These are phyloP conservation scores for Ogataea ramenticola DNA, from an alignment of 805 yeast species.

Conservation along the genomic window DNA sequence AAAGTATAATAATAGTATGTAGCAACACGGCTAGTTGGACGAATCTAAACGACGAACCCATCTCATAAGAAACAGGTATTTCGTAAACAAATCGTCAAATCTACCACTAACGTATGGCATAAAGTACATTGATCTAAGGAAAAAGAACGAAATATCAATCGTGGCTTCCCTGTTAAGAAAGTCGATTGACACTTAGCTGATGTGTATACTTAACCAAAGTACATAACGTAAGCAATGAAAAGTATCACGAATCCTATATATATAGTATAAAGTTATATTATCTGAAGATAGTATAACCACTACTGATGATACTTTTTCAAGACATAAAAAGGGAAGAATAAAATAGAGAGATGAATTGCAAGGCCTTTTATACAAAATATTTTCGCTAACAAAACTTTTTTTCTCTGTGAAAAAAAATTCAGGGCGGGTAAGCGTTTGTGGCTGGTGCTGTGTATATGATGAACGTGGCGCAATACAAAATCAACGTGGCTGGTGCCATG, in stretches of 20 bases:
- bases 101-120: constrained; percentile 29
- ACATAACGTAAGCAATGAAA: constrained; percentile 34
- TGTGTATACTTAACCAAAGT: constrained; percentile 19
- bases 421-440: too few species aligned
- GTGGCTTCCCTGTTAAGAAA: constrained; percentile 68
- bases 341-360: background rate
- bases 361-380: background rate
- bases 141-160: constrained; percentile 69
- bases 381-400: too few species aligned
- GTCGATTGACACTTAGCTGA: constrained; percentile 72
- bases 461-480: too few species aligned
- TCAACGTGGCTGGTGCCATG: too few species aligned
- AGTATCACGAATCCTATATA: constrained; percentile 39
- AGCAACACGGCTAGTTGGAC: constrained; percentile 46
- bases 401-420: too few species aligned
- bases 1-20: constrained; percentile 25
- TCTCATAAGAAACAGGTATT: constrained; percentile 17
- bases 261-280: constrained; percentile 45
- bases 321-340: constrained; percentile 24
- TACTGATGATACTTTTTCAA: constrained; percentile 53
- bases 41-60: constrained; percentile 21
- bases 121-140: constrained; percentile 44
- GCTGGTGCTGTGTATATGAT: too few species aligned
- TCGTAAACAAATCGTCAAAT: constrained; percentile 19
- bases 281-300: constrained; percentile 73